Evolutionary conservation across 805 yeast species (phyloP).

Genomic region (Maudiozyma turicensis): DNA sequence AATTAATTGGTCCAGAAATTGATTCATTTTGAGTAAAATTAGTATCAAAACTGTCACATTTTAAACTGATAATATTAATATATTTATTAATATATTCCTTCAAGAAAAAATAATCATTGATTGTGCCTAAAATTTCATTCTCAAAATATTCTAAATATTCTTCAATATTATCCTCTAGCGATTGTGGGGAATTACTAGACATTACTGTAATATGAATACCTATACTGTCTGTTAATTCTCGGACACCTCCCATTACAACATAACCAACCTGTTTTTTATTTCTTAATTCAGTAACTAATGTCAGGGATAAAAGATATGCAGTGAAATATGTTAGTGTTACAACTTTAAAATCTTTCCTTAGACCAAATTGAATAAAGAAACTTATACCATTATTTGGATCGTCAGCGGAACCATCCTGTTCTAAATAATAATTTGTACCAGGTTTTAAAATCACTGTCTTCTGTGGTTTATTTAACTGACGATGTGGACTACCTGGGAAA

Average conservation of each 20-base stretch:
- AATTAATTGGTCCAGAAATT: conserved; percentile 29
- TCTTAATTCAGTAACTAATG: conserved; percentile 40
- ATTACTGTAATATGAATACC: conserved; percentile 53
- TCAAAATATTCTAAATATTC: conserved; percentile 38
- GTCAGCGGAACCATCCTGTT: conserved; percentile 28
- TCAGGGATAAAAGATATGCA: conserved; percentile 37
- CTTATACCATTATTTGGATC: conserved; percentile 47
- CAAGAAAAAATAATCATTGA: conserved; percentile 32
- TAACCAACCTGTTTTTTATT: conserved; percentile 54
- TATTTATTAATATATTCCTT: conserved; percentile 31
- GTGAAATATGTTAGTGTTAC: conserved; percentile 38
- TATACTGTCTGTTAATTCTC: conserved; percentile 40
- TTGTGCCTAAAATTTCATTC: conserved; percentile 12
- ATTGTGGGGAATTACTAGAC: conserved; percentile 39
- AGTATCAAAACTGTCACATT: neutral
- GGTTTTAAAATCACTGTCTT: conserved; percentile 33
- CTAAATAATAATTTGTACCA: conserved; percentile 30
- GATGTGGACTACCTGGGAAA: neutral
- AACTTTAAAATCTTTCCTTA: conserved; percentile 28
- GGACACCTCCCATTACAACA: conserved; percentile 45
- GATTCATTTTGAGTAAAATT: conserved; percentile 6
- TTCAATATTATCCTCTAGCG: conserved; percentile 38
- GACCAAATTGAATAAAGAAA: conserved; percentile 50
- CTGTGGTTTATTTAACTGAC: conserved; percentile 6
- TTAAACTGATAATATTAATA: conserved; percentile 14